A percentile compares a stretch with the other conserved stretches of the same genome.
phyloP scores from a whole-genome alignment of 2,329 filamentous ascomycete species.

The Cladophialophora psammophila region DNA sequence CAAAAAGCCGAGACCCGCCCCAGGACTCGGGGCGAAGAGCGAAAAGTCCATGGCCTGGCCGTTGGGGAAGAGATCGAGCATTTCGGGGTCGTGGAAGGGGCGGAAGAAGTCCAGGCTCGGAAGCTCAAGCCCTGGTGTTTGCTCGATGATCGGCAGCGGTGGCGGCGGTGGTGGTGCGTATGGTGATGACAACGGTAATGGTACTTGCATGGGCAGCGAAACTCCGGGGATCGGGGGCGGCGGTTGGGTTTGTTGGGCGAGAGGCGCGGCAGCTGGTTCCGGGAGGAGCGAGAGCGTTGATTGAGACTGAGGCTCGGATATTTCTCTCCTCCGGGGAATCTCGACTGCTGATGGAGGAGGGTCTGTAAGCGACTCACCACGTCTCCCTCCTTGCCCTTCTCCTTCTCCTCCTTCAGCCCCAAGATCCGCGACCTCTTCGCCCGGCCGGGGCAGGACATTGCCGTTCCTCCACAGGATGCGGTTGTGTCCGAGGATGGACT shows the following conservation, averaged over 20 bases:
- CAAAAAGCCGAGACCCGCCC: slow-evolving; percentile 9
- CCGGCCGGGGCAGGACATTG: background rate
- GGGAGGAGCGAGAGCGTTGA: background rate
- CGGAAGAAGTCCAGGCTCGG: slow-evolving; percentile 14
- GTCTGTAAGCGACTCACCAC: background rate
- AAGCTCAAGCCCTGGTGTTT: background rate
- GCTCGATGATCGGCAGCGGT: background rate
- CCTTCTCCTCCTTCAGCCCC: slow-evolving; percentile 9
- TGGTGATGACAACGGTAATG: background rate
- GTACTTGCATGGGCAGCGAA: background rate
- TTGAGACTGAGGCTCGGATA: background rate
- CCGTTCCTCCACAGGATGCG: slow-evolving; percentile 25
- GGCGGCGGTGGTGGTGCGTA: background rate
- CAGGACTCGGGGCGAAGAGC: background rate
- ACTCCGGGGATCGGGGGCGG: background rate
- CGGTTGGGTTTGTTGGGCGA: background rate
- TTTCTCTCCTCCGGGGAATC: background rate
- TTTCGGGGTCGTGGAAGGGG: slow-evolving; percentile 21
- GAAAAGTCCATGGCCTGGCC: slow-evolving; percentile 22
- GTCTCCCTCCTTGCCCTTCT: background rate
- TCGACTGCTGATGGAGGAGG: background rate
- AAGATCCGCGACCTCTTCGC: slow-evolving; percentile 9
- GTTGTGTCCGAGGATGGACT: slow-evolving; percentile 23
- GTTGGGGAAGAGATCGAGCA: slow-evolving; percentile 21
- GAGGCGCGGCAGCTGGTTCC: background rate